Evolutionary conservation across 2,329 filamentous ascomycete genomes (phyloP).

Genomic region (Fusarium sp.): DNA sequence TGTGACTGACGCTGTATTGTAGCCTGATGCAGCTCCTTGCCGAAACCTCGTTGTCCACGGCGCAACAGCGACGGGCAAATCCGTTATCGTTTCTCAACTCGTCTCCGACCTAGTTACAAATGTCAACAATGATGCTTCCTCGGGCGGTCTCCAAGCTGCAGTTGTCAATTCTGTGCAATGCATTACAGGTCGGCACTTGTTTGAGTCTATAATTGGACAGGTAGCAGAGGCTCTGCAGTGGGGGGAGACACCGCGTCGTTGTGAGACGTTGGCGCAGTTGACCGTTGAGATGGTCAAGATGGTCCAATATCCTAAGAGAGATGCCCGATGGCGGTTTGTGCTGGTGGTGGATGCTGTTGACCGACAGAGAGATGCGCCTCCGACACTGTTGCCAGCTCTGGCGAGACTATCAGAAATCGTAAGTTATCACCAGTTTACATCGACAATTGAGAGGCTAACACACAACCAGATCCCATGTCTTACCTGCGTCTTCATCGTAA

Average conservation of each 20-base stretch:
- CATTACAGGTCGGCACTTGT: constrained; percentile 81
- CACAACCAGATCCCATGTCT: constrained; percentile 79
- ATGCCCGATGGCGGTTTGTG: constrained; percentile 72
- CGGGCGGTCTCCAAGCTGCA: constrained; percentile 64
- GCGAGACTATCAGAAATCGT: constrained; percentile 85
- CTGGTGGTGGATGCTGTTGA: constrained; percentile 92
- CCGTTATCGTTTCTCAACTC: constrained; percentile 71
- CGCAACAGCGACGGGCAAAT: constrained; percentile 89
- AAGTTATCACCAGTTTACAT: constrained; percentile 51
- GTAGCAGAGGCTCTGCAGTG: constrained; percentile 66
- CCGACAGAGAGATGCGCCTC: constrained; percentile 81
- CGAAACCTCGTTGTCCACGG: constrained; percentile 85
- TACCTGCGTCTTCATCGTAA: constrained; percentile 81
- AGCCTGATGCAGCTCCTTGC: constrained; percentile 77
- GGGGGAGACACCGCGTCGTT: constrained; percentile 68
- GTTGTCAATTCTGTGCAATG: constrained; percentile 79
- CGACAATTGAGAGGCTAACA: constrained; percentile 2
- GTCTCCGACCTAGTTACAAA: constrained; percentile 46
- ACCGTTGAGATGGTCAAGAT: constrained; percentile 77
- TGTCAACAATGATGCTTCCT: constrained; percentile 23
- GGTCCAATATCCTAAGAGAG: constrained; percentile 61
- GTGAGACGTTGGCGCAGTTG: constrained; percentile 84
- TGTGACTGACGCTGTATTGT: constrained; percentile 16
- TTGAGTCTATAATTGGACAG: constrained; percentile 76
- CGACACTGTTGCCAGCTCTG: constrained; percentile 83